phyloP scores from a whole-genome alignment of 2,329 filamentous ascomycete species.

The Tolypocladium sp. region DNA sequence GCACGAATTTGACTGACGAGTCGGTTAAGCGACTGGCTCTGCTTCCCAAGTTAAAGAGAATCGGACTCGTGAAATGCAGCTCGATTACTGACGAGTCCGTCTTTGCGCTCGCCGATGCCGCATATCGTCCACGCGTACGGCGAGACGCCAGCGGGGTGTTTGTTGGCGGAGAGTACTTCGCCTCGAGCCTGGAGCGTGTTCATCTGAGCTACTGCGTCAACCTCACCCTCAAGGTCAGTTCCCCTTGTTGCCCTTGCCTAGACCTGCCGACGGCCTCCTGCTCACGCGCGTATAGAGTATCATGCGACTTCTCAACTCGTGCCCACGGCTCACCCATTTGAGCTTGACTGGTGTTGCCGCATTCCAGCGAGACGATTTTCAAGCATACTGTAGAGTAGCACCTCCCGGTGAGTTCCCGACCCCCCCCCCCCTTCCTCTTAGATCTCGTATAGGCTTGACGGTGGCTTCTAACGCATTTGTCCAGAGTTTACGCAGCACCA shows the following conservation, averaged over 20 bases:
- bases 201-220: conserved; percentile 93
- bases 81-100: conserved; percentile 88
- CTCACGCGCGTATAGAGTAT: conserved; percentile 58
- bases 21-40: conserved; percentile 78
- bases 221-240: conserved; percentile 67
- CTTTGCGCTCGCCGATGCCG: conserved; percentile 67
- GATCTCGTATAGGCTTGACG: neutral
- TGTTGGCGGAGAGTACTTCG: conserved; percentile 42
- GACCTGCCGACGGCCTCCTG: neutral
- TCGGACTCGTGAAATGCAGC: conserved; percentile 89
- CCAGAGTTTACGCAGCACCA: conserved; percentile 92
- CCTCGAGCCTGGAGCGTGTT: conserved; percentile 74
- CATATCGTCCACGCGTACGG: conserved; percentile 40
- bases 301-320: conserved; percentile 78
- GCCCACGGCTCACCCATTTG: conserved; percentile 84
- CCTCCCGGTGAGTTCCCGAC: conserved; percentile 50
- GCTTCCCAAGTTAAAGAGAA: conserved; percentile 86
- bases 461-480: neutral
- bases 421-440: no score
- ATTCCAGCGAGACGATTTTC: conserved; percentile 78
- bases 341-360: conserved; percentile 89
- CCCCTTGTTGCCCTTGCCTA: neutral
- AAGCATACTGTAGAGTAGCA: conserved; percentile 76
- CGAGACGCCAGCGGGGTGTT: conserved; percentile 38
- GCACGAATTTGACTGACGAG: conserved; percentile 74